Conservation (phyloP, 2,329 filamentous ascomycete species). For the Phialophora tarda region DNA sequence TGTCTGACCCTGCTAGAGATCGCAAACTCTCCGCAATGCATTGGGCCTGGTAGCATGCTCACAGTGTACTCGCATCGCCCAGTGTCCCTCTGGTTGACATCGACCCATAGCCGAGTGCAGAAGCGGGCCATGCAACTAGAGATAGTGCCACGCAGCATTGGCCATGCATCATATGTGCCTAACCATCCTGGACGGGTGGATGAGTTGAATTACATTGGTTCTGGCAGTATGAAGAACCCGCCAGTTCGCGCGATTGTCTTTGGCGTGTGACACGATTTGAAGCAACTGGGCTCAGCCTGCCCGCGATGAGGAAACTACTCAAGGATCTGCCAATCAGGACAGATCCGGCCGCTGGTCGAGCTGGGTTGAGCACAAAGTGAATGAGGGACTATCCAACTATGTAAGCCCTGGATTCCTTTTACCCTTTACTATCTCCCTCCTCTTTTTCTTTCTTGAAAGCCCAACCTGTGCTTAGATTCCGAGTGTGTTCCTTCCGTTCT, state of each 20-base stretch:
- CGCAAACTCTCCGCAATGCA: slow-evolving; percentile 4
- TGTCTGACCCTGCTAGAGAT: slow-evolving; percentile 3
- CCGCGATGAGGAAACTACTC: slow-evolving; percentile 24
- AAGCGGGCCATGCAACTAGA: slow-evolving; percentile 20
- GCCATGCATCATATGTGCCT: slow-evolving; percentile 24
- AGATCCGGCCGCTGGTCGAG: slow-evolving; percentile 22
- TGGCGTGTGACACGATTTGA: slow-evolving; percentile 36
- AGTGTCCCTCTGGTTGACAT: slow-evolving; percentile 16
- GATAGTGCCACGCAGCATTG: slow-evolving; percentile 15
- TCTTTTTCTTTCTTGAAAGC: slow-evolving; percentile 19
- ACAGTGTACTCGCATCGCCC: slow-evolving; percentile 2
- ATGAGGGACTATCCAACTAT: slow-evolving; percentile 24
- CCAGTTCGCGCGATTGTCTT: slow-evolving; percentile 25
- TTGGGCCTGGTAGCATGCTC: slow-evolving; percentile 7
- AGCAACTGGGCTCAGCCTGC: slow-evolving; percentile 27
- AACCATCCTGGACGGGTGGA: slow-evolving; percentile 13
- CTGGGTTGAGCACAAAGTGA: slow-evolving; percentile 21
- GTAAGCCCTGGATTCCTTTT: slow-evolving; percentile 30
- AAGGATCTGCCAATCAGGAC: slow-evolving; percentile 33
- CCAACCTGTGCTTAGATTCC: not conserved
- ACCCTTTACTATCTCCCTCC: slow-evolving; percentile 15
- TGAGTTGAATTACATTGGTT: slow-evolving; percentile 24
- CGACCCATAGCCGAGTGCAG: slow-evolving; percentile 20
- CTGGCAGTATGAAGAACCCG: slow-evolving; percentile 21
- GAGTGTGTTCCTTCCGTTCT: not conserved